phyloP scores from a whole-genome alignment of 371 early-diverging fungal species.

The Mortierella sp. region DNA sequence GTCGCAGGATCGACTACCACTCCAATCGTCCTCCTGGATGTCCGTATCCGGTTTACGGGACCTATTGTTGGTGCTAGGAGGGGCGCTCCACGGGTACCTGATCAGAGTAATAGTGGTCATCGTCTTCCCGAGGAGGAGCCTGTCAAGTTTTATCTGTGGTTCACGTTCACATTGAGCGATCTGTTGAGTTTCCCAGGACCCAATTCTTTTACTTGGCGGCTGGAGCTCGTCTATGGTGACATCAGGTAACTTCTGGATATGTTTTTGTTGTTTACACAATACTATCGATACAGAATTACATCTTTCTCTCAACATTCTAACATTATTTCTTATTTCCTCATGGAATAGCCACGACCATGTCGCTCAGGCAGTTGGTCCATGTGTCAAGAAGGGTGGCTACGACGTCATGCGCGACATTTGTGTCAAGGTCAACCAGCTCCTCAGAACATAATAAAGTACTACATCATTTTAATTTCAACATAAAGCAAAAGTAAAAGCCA shows the following conservation, averaged over 20 bases:
- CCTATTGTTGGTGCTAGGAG: conserved; percentile 19
- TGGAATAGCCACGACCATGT: conserved; percentile 27
- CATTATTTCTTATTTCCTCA: background rate
- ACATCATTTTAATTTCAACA: background rate
- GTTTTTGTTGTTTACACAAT: background rate
- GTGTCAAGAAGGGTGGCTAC: conserved; percentile 48
- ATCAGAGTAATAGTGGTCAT: background rate
- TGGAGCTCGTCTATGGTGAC: conserved; percentile 49
- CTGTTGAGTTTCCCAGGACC: conserved; percentile 44
- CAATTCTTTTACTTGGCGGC: conserved; percentile 52
- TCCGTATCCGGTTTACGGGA: conserved; percentile 51
- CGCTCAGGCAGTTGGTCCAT: conserved; percentile 28
- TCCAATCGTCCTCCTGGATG: conserved; percentile 51
- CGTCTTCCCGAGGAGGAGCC: conserved; percentile 21
- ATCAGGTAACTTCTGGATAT: conserved; percentile 28
- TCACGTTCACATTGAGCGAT: conserved; percentile 54
- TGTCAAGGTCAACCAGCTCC: conserved; percentile 40
- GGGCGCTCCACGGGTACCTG: conserved; percentile 8
- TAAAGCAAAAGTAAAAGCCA: background rate
- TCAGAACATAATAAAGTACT: conserved; percentile 17
- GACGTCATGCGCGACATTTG: conserved; percentile 38
- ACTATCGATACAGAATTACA: background rate
- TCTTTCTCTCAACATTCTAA: background rate
- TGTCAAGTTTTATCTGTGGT: conserved; percentile 58
- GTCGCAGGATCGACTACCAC: conserved; percentile 34